Conservation (phyloP, 495 filamentous ascomycete species). For the Penicillium angulare region DNA sequence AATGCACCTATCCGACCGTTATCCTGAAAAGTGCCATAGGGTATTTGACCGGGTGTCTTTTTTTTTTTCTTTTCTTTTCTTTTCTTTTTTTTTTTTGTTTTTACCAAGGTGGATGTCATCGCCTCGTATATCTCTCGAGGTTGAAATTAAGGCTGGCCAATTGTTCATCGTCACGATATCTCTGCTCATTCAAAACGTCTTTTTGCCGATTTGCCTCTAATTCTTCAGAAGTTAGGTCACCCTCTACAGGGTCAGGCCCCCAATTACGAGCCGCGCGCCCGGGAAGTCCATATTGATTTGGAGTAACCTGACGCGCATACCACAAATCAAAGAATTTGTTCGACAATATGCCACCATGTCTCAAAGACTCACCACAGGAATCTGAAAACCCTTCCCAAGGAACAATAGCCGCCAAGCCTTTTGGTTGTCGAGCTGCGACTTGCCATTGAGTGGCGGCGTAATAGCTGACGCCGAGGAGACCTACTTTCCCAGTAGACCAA, state of each 20-base stretch:
- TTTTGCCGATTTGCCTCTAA: slow-evolving; percentile 59
- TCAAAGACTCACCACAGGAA: slow-evolving; percentile 59
- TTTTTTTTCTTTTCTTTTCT: too few relatives aligned
- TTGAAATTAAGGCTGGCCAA: slow-evolving; percentile 30
- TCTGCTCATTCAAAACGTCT: slow-evolving; percentile 50
- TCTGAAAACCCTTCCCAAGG: slow-evolving; percentile 70
- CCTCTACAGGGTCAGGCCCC: slow-evolving; percentile 59
- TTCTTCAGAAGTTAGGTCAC: slow-evolving; percentile 52
- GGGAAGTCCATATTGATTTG: slow-evolving; percentile 61
- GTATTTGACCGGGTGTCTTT: too few relatives aligned
- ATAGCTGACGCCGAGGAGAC: slow-evolving; percentile 60
- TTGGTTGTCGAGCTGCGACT: slow-evolving; percentile 58
- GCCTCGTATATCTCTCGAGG: too few relatives aligned
- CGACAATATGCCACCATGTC: slow-evolving; percentile 65
- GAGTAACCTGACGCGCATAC: slow-evolving; percentile 61
- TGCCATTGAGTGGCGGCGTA: slow-evolving; percentile 64
- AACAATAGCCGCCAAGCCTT: slow-evolving; percentile 46
- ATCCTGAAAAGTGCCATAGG: too few relatives aligned
- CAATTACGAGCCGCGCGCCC: slow-evolving; percentile 32
- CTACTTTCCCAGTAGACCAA: slow-evolving; percentile 63
- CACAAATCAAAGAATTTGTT: slow-evolving; percentile 61
- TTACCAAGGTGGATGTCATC: too few relatives aligned
- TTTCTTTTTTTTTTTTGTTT: too few relatives aligned
- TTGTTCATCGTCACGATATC: slow-evolving; percentile 46
- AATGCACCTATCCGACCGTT: too few relatives aligned